These are phyloP conservation scores for Fusarium nanum DNA, from an alignment of 2,329 filamentous ascomycete species.

Conservation along the genomic window DNA sequence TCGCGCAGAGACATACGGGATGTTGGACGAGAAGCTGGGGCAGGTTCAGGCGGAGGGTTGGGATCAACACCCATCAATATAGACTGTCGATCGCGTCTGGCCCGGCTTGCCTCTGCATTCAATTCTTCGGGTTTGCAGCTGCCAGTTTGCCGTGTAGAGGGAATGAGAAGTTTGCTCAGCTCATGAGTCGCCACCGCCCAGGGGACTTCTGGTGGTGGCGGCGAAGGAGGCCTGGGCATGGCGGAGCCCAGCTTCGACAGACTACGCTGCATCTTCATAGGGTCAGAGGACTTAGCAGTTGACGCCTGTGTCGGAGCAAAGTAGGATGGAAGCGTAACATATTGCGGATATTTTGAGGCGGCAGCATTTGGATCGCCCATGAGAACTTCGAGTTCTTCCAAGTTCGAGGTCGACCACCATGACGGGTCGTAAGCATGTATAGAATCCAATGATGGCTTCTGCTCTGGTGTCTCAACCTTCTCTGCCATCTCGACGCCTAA, in stretches of 20 bases:
- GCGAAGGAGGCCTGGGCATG: slow-evolving; percentile 63
- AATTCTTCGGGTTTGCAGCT: slow-evolving; percentile 85
- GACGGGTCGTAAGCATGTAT: slow-evolving; percentile 69
- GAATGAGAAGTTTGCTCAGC: slow-evolving; percentile 84
- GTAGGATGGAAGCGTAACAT: slow-evolving; percentile 75
- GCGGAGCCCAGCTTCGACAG: slow-evolving; percentile 64
- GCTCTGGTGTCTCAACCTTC: slow-evolving; percentile 56
- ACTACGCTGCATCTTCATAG: slow-evolving; percentile 72
- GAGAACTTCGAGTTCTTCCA: slow-evolving; percentile 76
- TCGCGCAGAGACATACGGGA: slow-evolving; percentile 78
- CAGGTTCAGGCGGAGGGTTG: slow-evolving; percentile 40
- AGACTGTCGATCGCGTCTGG: slow-evolving; percentile 73
- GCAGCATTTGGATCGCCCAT: slow-evolving; percentile 59
- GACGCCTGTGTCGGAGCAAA: slow-evolving; percentile 90
- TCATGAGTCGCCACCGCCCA: slow-evolving; percentile 90
- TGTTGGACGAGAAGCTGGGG: slow-evolving; percentile 58
- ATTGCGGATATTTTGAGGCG: slow-evolving; percentile 64
- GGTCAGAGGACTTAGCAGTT: slow-evolving; percentile 79
- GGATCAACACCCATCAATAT: slow-evolving; percentile 52
- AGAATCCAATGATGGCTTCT: slow-evolving; percentile 39
- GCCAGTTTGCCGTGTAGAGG: slow-evolving; percentile 76
- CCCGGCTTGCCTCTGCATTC: slow-evolving; percentile 72
- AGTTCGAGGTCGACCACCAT: slow-evolving; percentile 76
- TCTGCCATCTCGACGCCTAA: slow-evolving; percentile 70
- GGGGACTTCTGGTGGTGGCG: slow-evolving; percentile 82